Evolutionary conservation across 2,329 filamentous ascomycete genomes (phyloP).

Genomic region (Lasiodiplodia citricola): DNA sequence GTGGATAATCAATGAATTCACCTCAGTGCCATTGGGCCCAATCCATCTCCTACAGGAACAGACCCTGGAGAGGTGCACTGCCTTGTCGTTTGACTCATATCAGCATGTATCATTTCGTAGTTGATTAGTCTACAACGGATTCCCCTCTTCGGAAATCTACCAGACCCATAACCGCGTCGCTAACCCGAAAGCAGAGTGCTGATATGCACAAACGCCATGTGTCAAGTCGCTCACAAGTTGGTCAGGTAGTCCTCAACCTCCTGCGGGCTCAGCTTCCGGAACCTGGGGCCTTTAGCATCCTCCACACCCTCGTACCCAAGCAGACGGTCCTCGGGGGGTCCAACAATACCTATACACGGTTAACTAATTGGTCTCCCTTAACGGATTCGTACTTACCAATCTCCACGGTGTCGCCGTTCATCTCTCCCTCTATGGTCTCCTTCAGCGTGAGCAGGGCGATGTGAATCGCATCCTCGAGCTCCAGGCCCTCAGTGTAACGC

Average conservation of each 20-base stretch:
- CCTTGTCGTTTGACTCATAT: slow-evolving; percentile 1
- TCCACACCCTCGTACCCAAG: slow-evolving; percentile 90
- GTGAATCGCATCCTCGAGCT: slow-evolving; percentile 97
- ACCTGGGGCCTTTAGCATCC: slow-evolving; percentile 81
- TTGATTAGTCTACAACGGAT: slow-evolving; percentile 26
- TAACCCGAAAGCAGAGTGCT: slow-evolving; percentile 23
- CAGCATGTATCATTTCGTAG: slow-evolving; percentile 24
- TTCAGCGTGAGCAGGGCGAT: slow-evolving; percentile 97
- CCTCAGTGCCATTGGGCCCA: neutral
- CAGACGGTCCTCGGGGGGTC: slow-evolving; percentile 89
- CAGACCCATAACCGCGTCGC: slow-evolving; percentile 15
- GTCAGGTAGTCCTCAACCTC: slow-evolving; percentile 99
- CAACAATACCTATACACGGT: slow-evolving; percentile 78
- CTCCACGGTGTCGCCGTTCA: slow-evolving; percentile 98
- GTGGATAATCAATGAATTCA: neutral
- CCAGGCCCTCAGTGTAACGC: slow-evolving; percentile 94
- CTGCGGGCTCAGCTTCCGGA: slow-evolving; percentile 93
- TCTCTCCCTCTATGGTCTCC: slow-evolving; percentile 99
- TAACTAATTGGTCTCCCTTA: slow-evolving; percentile 34
- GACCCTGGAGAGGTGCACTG: neutral
- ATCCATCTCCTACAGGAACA: neutral
- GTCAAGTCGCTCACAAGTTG: slow-evolving; percentile 69
- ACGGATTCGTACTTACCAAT: slow-evolving; percentile 68
- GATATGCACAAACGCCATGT: slow-evolving; percentile 21
- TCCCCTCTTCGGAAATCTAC: slow-evolving; percentile 17